Evolutionary conservation across 2,329 filamentous ascomycete species (phyloP).

Genomic region (Capronia coronata): DNA sequence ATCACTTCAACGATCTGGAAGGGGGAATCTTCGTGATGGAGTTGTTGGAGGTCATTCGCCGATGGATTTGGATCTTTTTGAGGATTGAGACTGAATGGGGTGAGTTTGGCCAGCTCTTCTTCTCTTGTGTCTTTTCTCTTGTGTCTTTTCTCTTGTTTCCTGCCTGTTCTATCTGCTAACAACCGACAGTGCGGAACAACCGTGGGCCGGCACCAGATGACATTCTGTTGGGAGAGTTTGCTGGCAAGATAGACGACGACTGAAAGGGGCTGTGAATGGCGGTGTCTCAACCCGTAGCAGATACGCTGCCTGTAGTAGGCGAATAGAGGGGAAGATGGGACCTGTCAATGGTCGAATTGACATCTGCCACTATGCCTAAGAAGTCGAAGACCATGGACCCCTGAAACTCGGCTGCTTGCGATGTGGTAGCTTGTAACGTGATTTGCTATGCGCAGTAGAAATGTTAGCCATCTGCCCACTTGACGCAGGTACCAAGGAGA

Average conservation of each 20-base stretch:
- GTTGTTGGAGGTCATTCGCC: slow-evolving; percentile 73
- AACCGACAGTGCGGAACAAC: slow-evolving; percentile 45
- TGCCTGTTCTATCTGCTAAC: slow-evolving; percentile 15
- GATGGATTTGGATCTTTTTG: slow-evolving; percentile 98
- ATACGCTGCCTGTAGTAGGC: neutral
- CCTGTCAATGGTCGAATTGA: neutral
- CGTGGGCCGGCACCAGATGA: slow-evolving; percentile 57
- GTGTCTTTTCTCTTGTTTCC: neutral
- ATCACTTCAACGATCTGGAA: slow-evolving; percentile 80
- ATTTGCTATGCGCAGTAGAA: too few species aligned
- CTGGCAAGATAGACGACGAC: slow-evolving; percentile 59
- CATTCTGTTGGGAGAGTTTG: slow-evolving; percentile 67
- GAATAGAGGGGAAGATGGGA: neutral
- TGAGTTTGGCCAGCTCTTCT: slow-evolving; percentile 15
- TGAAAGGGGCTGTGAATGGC: slow-evolving; percentile 24
- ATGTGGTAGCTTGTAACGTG: neutral
- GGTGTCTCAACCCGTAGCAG: neutral
- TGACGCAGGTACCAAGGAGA: neutral
- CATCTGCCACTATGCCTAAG: neutral
- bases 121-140: neutral
- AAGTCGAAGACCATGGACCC: neutral
- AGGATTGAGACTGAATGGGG: slow-evolving; percentile 91
- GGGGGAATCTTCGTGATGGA: slow-evolving; percentile 83
- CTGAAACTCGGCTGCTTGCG: neutral
- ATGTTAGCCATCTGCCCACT: too few species aligned